Evolutionary conservation across 2,329 filamentous ascomycete genomes (phyloP).

Genomic region (Cladorrhinum sp.): DNA sequence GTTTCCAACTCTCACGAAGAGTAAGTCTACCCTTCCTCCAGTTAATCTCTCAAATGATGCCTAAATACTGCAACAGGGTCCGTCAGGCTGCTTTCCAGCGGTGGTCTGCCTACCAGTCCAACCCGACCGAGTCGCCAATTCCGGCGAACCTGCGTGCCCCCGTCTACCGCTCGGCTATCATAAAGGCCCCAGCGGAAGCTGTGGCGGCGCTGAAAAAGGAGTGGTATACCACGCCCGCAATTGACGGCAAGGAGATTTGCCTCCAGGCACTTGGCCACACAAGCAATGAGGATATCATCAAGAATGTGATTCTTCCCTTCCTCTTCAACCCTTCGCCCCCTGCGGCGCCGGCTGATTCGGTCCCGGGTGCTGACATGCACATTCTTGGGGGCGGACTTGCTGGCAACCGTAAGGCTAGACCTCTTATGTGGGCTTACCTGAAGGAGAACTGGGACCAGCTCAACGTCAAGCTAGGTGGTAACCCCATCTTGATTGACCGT

Average conservation of each 20-base stretch:
- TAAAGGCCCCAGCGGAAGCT: conserved; percentile 62
- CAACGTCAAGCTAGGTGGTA: conserved; percentile 65
- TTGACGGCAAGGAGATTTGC: conserved; percentile 88
- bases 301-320: conserved; percentile 66
- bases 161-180: conserved; percentile 76
- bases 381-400: conserved; percentile 71
- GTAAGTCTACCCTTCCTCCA: conserved; percentile 45
- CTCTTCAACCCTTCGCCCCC: conserved; percentile 67
- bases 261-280: conserved; percentile 73
- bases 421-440: conserved; percentile 79
- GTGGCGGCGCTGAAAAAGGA: conserved; percentile 80
- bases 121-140: conserved; percentile 66
- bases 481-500: conserved; percentile 85
- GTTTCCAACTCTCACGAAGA: conserved; percentile 72
- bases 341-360: conserved; percentile 51
- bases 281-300: conserved; percentile 65
- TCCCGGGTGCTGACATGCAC: conserved; percentile 85
- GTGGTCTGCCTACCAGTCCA: conserved; percentile 75
- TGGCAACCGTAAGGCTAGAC: conserved; percentile 69
- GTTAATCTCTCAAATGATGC: conserved; percentile 6
- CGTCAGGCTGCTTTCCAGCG: conserved; percentile 71
- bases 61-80: conserved; percentile 45
- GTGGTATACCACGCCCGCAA: conserved; percentile 75
- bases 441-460: conserved; percentile 78
- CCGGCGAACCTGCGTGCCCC: conserved; percentile 78